phyloP scores from a whole-genome alignment of 805 yeast genomes.

The Candida rishiriensis region DNA sequence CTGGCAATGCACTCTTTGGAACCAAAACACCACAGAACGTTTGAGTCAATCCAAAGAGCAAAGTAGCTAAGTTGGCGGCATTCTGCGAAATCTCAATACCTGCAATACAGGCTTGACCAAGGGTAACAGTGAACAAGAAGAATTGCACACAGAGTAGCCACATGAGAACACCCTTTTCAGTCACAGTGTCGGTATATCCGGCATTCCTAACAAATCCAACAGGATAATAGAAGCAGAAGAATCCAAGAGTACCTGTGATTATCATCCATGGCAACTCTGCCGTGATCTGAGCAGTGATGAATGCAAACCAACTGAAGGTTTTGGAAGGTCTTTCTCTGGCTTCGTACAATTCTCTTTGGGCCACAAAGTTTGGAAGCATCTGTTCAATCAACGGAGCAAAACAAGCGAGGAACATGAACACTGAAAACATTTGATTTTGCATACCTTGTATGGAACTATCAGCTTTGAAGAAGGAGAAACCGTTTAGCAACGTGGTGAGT shows the following conservation, averaged over 20 bases:
- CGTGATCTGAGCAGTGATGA: constrained; percentile 53
- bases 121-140: constrained; percentile 48
- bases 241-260: constrained; percentile 53
- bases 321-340: constrained; percentile 67
- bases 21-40: constrained; percentile 73
- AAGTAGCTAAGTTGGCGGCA: constrained; percentile 54
- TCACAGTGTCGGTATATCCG: constrained; percentile 35
- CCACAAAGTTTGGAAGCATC: constrained; percentile 51
- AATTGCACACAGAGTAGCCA: constrained; percentile 37
- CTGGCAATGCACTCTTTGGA: constrained; percentile 34
- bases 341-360: constrained; percentile 60
- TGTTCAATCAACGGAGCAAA: constrained; percentile 56
- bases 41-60: constrained; percentile 55
- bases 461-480: constrained; percentile 64
- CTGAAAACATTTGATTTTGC: constrained; percentile 74
- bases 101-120: constrained; percentile 53
- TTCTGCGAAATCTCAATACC: constrained; percentile 51
- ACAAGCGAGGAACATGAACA: constrained; percentile 58
- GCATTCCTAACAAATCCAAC: constrained; percentile 62
- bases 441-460: constrained; percentile 54
- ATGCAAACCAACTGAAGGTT: constrained; percentile 60
- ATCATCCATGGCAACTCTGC: constrained; percentile 63
- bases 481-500: constrained; percentile 54
- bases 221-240: constrained; percentile 64
- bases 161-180: constrained; percentile 46